Base-by-base conservation (phyloP, 306 rosid species). In the Dryas alaskensis region DNA sequence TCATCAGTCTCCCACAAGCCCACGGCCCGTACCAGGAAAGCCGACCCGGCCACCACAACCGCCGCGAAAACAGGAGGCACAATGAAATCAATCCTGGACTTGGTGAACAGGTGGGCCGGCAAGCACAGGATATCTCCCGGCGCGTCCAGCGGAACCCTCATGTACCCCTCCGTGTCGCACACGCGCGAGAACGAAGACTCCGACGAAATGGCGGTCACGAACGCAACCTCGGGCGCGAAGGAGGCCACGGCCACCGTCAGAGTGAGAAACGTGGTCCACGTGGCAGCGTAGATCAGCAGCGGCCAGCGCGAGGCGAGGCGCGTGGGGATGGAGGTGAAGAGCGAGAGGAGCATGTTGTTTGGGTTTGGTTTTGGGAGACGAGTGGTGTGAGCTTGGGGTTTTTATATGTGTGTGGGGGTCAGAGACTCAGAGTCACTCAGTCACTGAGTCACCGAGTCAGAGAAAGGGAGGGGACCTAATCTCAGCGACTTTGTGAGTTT, bases 31-130 rank as follows among this genome's bases (percentile, higher is more conserved):
- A 90, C 91, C 4, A 87, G 13, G 60, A 77, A 86, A 27, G 96
- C 92, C 39, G 90, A 92, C 10, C 87, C 87, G 50, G 91, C 82
- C 4, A 90, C 94, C 14, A 82, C 83, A 0, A 80, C 72, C 3
- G 89, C 94, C 0, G 96, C 92, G n/a, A 88, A 88, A 47, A 90
- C 16, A 0, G 94, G 92, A 4, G 92, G 98, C 37, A 90, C 85
- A 4, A 88, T 72, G 50, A 80, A 12, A 74, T 92, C 98, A 46
- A 87, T 61, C 44, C 43, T 59, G 4, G 96, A 85, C 79, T 78
- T 85, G 4, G 46, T 8, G 54, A 92, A 88, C 39, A 85, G 75
- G 19, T 73, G 73, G 7, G 83, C 81, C n/a, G 92, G 91, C 68
- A 88, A 73, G 85, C 92, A 92, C 16, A 88, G 63, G 12, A 87